These are phyloP conservation scores for Rehmannia glutinosa DNA, from an alignment of 257 asterid species.

Conservation along the genomic window DNA sequence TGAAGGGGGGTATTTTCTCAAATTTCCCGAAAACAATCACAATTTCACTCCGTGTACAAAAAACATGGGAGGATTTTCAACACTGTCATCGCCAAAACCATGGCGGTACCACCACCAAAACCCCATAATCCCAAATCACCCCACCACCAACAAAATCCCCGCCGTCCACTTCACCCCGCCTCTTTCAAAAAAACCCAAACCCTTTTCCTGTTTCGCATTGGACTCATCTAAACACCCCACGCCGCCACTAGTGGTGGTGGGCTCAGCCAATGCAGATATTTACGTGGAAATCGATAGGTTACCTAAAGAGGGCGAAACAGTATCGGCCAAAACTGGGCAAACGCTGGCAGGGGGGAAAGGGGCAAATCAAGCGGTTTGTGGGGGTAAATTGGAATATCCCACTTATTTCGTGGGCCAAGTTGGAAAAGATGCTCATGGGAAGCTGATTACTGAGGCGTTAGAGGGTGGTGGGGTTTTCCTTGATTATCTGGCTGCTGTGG, in stretches of 20 bases:
- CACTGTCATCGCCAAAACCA: constrained; percentile 41
- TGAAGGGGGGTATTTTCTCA: too few species aligned
- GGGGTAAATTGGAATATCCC: constrained; percentile 59
- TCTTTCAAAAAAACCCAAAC: constrained; percentile 29
- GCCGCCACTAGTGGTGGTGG: constrained; percentile 86
- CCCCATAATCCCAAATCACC: constrained; percentile 15
- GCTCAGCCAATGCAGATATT: constrained; percentile 95
- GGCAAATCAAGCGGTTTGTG: constrained; percentile 96
- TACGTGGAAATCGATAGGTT: constrained; percentile 86
- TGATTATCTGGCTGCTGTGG: constrained; percentile 51
- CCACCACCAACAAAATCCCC: constrained; percentile 11
- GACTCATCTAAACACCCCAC: constrained; percentile 23
- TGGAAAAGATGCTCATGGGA: constrained; percentile 93
- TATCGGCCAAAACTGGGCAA: constrained; percentile 74
- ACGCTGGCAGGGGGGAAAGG: constrained; percentile 96
- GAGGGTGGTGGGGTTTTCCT: constrained; percentile 61
- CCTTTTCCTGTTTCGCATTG: constrained; percentile 39
- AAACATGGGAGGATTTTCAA: constrained; percentile 39
- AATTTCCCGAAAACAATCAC: neutral
- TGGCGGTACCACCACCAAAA: constrained; percentile 27
- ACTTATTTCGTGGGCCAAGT: constrained; percentile 83
- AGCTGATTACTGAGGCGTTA: constrained; percentile 61
- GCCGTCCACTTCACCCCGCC: constrained; percentile 26
- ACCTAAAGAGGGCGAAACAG: constrained; percentile 81
- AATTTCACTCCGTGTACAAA: neutral